phyloP scores from a whole-genome alignment of 75 land plant genomes.

The Cupressus sempervirens region DNA sequence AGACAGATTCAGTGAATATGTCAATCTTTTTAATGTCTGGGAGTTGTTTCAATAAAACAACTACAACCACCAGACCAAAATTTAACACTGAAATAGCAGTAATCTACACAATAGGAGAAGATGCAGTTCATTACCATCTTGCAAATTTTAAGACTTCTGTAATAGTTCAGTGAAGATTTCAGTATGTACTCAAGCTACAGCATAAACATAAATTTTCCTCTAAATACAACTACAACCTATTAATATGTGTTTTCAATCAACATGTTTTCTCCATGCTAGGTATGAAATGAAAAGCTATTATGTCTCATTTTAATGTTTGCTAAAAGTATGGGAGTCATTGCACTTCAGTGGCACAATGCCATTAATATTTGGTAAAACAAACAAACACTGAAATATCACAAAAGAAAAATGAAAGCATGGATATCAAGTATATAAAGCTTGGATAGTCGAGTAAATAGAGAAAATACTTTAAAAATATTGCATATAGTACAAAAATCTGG shows the following conservation, averaged over 20 bases:
- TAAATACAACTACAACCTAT: not conserved
- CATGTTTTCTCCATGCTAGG: not conserved
- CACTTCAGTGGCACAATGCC: not conserved
- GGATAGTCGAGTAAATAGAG: not conserved
- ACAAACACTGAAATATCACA: not conserved
- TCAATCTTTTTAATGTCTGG: not conserved
- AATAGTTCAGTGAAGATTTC: not conserved
- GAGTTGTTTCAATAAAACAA: not conserved
- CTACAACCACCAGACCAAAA: not conserved
- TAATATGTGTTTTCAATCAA: not conserved
- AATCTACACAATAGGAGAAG: not conserved
- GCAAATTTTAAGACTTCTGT: not conserved
- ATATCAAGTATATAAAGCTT: not conserved
- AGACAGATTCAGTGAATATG: not conserved
- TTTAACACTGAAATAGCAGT: not conserved
- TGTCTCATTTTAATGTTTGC: not conserved
- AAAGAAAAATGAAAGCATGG: no score
- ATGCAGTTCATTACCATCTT: not conserved
- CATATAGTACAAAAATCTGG: not conserved
- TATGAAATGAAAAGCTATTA: not conserved
- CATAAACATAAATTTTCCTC: not conserved
- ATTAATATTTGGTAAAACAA: not conserved
- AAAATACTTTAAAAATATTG: not conserved
- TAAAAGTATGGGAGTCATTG: not conserved
- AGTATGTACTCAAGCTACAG: not conserved